Base-by-base conservation (phyloP, 1,284 basidiomycete species). In the Ustanciosporium gigantosporum region DNA sequence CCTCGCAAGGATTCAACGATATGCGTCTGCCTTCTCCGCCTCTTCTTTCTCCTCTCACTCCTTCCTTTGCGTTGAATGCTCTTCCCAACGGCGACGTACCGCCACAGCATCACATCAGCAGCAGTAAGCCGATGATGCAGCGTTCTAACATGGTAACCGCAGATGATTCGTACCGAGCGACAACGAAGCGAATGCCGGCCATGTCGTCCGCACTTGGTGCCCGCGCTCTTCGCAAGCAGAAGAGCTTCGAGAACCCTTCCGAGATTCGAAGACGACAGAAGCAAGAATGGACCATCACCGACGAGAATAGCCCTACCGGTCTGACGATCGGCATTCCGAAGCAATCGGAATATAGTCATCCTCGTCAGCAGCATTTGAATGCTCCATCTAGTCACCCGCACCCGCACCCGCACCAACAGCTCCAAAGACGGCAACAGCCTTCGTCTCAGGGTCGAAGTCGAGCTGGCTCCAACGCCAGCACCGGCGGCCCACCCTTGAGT, bases 251-350 rank as follows among this genome's bases (percentile, higher is more conserved):
- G 32, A 60, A 60, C 24, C 62, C 62, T 1, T 40, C 51, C 20
- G 62, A 66, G 41, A 41, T 66, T n/a, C 51, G 62, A 20, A 50
- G 56, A 6, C 41, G 56, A 16, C 57, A 66, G 37, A 51, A 52
- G 36, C 51, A 56, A 20, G 62, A 66, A 27, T 60, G 56, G 62
- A 5, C 16, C 5, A 19, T 21, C 20, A 45, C 24, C 23, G 31
- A 36, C 32, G 21, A 22, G 9, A 37, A 37, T 22, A 21, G 24
- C 20, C 21, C 21, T 23, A 23, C 14, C 6, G 36, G 36, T 11
- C 24, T 62, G 39, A 56, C 51, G 2, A 62, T 62, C 21, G 58
- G 51, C n/a, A 55, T 62, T 16, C 58, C 58, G 3, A 32, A 34
- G 14, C 9, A 15, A 11, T 19, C 32, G 20, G 32, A 35, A 11